These are phyloP conservation scores for Fusarium albosuccineum DNA, from an alignment of 2,329 filamentous ascomycete genomes.

Conservation along the genomic window DNA sequence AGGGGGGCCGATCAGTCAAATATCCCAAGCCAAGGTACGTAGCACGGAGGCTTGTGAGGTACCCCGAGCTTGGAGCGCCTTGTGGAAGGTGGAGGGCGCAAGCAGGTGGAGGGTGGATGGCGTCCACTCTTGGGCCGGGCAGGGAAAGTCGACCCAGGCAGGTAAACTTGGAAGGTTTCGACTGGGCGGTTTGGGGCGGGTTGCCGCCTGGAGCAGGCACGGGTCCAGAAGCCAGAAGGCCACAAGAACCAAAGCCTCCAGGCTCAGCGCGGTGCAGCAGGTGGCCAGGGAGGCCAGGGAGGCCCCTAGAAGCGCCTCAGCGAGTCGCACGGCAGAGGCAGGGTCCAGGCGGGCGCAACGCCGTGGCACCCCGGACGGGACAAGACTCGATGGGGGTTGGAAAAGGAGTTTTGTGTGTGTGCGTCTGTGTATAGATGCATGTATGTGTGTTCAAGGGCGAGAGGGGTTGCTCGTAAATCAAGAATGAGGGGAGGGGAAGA, in stretches of 20 bases:
- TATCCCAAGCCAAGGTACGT: constrained; percentile 27
- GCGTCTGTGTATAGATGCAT: no score
- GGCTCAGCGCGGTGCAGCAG: constrained; percentile 23
- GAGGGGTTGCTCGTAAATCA: background rate
- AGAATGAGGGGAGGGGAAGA: background rate
- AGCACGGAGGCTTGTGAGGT: constrained; percentile 26
- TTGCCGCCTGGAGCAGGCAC: constrained; percentile 17
- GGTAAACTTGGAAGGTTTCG: constrained; percentile 25
- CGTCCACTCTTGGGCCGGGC: constrained; percentile 31
- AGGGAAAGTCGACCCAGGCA: constrained; percentile 6
- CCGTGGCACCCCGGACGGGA: constrained; percentile 28
- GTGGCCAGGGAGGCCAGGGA: constrained; percentile 30
- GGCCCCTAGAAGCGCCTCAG: constrained; percentile 23
- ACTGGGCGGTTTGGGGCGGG: constrained; percentile 23
- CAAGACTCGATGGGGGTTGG: constrained; percentile 11
- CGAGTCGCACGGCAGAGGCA: constrained; percentile 32
- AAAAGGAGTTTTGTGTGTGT: constrained; percentile 12
- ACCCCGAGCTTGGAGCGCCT: constrained; percentile 28
- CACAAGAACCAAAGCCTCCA: constrained; percentile 8
- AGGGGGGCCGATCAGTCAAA: constrained; percentile 39
- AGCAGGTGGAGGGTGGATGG: constrained; percentile 16
- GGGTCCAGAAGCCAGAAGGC: constrained; percentile 1
- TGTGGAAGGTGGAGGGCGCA: constrained; percentile 5
- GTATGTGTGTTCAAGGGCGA: background rate
- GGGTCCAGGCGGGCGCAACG: constrained; percentile 22